These are phyloP conservation scores for Cladophialophora exuberans DNA, from an alignment of 2,329 filamentous ascomycete genomes.

Conservation along the genomic window DNA sequence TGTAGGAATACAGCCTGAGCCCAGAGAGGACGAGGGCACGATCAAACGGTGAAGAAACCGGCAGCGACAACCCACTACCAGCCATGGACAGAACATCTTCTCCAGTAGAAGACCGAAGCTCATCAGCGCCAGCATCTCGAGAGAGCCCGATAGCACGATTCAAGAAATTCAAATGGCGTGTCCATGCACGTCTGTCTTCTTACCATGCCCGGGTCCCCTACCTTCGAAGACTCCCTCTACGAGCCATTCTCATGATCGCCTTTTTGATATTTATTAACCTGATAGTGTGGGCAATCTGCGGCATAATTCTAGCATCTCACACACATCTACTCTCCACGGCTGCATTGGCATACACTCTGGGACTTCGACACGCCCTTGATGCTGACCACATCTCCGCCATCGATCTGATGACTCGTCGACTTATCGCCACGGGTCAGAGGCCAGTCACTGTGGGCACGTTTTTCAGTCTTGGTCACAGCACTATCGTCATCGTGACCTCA, in stretches of 20 bases:
- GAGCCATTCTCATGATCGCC: slow-evolving; percentile 60
- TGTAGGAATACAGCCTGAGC: not conserved
- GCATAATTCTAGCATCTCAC: slow-evolving; percentile 47
- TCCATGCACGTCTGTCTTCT: slow-evolving; percentile 15
- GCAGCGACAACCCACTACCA: too few relatives aligned
- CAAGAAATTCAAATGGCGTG: not conserved
- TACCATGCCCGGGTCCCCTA: slow-evolving; percentile 52
- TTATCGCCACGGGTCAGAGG: slow-evolving; percentile 81
- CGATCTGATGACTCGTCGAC: slow-evolving; percentile 88
- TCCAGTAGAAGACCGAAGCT: not conserved
- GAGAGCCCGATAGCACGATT: slow-evolving; percentile 4
- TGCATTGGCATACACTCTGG: slow-evolving; percentile 83
- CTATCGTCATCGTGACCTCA: slow-evolving; percentile 87
- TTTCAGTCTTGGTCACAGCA: slow-evolving; percentile 92
- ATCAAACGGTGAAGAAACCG: not conserved
- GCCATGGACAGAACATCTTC: slow-evolving; percentile 5
- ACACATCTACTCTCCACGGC: slow-evolving; percentile 71
- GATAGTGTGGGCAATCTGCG: slow-evolving; percentile 61
- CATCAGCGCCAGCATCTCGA: not conserved
- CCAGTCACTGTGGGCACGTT: slow-evolving; percentile 93
- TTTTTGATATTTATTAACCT: slow-evolving; percentile 58
- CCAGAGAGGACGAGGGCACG: not conserved
- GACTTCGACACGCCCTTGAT: slow-evolving; percentile 91
- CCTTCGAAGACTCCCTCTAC: slow-evolving; percentile 59
- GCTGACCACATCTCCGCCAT: slow-evolving; percentile 95